These are phyloP conservation scores for Amanita muscaria DNA, from an alignment of 768 basidiomycete species.

Conservation along the genomic window DNA sequence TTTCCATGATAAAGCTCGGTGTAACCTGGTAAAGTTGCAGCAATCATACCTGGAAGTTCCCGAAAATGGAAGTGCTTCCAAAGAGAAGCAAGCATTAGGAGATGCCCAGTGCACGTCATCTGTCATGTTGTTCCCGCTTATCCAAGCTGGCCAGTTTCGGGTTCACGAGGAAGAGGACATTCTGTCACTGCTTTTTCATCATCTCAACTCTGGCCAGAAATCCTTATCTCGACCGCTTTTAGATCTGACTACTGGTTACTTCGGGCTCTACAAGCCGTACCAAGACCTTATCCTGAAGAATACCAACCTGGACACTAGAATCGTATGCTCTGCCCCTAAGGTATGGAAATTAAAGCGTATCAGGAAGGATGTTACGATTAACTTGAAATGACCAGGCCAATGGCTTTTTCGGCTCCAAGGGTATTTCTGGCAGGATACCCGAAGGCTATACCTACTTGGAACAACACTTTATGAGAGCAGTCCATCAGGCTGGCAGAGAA, in stretches of 20 bases:
- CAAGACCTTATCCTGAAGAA: constrained; percentile 58
- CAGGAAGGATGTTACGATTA: neutral
- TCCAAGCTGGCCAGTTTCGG: constrained; percentile 85
- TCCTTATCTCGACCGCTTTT: constrained; percentile 32
- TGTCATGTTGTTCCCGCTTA: constrained; percentile 50
- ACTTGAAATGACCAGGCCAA: constrained; percentile 57
- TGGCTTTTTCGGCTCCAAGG: constrained; percentile 86
- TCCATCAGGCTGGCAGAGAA: constrained; percentile 35
- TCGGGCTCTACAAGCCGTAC: constrained; percentile 77
- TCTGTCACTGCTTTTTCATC: constrained; percentile 49
- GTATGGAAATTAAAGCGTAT: constrained; percentile 32
- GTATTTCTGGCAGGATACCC: constrained; percentile 88
- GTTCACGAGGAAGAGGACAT: constrained; percentile 77
- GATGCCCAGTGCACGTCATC: constrained; percentile 31
- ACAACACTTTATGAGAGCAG: constrained; percentile 69
- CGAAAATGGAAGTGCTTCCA: neutral
- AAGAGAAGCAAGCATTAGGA: constrained; percentile 17
- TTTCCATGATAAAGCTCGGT: constrained; percentile 52
- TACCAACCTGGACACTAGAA: constrained; percentile 49
- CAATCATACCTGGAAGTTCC: constrained; percentile 20
- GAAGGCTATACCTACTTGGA: constrained; percentile 91
- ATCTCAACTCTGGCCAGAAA: constrained; percentile 21
- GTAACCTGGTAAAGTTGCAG: constrained; percentile 56
- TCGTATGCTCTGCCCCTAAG: constrained; percentile 83
- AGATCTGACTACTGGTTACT: constrained; percentile 94